Base-by-base conservation (phyloP, 306 rosid species). In the Trifolium fragiferum region DNA sequence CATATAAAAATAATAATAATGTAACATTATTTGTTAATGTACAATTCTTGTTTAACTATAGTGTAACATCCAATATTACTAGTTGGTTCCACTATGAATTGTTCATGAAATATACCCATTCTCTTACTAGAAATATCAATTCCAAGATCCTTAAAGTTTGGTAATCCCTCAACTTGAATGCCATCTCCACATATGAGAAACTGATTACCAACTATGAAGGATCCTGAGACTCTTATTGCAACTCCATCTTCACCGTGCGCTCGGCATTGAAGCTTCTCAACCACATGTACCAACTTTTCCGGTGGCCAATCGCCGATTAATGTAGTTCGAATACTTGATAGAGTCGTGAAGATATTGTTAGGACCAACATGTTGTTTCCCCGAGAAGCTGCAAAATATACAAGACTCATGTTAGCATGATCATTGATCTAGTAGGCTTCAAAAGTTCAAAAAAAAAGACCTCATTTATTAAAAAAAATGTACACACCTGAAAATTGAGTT, bases 151-250 rank as follows among this genome's bases (percentile, higher is more conserved):
- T 94, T 94, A 58, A 94, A 84, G 74, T 83, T 89, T 62, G 96
- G 90, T 82, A 91, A 73, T 27, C 97, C 98, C 79, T 94, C 98
- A 38, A 89, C 96, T 79, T 94, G 98, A 76, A 89, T 79, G 14
- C 98, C 98, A 33, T 94, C 98, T 81, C 98, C 98, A 80, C 96
- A 94, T 77, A 94, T 90, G 57, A 94, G 96, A 81, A 93, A 93
- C 72, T 91, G 98, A 59, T 93, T 93, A 44, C 98, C 97, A 51
- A 88, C 33, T 44, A 94, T 87, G 47, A 94, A 91, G 27, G 96
- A 91, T 71, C 98, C 98, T 0, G 96, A 91, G 5, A 94, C 94
- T 78, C 98, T 86, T 62, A 94, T 91, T 55, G 98, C 96, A 47
- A 94, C 84, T 63, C 97, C 96, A 27, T 88, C 97, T 73, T 70